phyloP scores from a whole-genome alignment of 2,329 filamentous ascomycete genomes.

The Emmonsiellopsis sp. region DNA sequence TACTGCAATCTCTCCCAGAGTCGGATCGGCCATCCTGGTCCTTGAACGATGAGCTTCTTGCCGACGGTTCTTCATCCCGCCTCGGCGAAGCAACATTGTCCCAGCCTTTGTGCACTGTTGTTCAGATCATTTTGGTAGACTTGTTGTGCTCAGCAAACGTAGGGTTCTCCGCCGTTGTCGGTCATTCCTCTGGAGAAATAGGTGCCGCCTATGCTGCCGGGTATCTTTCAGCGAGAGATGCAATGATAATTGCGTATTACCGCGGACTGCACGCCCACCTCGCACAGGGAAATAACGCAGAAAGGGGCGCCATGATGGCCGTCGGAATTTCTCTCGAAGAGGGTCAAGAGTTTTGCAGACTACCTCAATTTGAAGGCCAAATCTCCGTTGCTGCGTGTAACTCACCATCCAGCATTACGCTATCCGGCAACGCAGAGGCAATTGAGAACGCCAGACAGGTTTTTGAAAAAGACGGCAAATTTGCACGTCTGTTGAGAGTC shows the following conservation, averaged over 20 bases:
- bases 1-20: slow-evolving; percentile 1
- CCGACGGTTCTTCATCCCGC: slow-evolving; percentile 3
- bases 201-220: slow-evolving; percentile 15
- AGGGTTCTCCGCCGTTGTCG: slow-evolving; percentile 7
- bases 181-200: slow-evolving; percentile 14
- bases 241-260: slow-evolving; percentile 39
- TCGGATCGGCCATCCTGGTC: slow-evolving; percentile 3
- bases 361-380: slow-evolving; percentile 10
- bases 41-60: neutral
- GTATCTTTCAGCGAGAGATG: slow-evolving; percentile 22
- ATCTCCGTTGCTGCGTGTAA: slow-evolving; percentile 28
- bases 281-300: neutral
- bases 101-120: slow-evolving; percentile 15
- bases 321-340: slow-evolving; percentile 5
- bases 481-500: slow-evolving; percentile 13
- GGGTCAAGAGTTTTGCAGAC: slow-evolving; percentile 6
- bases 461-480: slow-evolving; percentile 12
- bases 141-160: slow-evolving; percentile 2
- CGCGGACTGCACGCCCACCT: slow-evolving; percentile 12
- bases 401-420: slow-evolving; percentile 24
- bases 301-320: slow-evolving; percentile 12
- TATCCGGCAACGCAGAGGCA: slow-evolving; percentile 23
- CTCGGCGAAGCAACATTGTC: slow-evolving; percentile 14
- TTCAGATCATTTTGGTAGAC: slow-evolving; percentile 14
- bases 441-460: slow-evolving; percentile 17